Conservation (phyloP, 164 flowering plant genomes). For the Liquidambar formosana region DNA sequence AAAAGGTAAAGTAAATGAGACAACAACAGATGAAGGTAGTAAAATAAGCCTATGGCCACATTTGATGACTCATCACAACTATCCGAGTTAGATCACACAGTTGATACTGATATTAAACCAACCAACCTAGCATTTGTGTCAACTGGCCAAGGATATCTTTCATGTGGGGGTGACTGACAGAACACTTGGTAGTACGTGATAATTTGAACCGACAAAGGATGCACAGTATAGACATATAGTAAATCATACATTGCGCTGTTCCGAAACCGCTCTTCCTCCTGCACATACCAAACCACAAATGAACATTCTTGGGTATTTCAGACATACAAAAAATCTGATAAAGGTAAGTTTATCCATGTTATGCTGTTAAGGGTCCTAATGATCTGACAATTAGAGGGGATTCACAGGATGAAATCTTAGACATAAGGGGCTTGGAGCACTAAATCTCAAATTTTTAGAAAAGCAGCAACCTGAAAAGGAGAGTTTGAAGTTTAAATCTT, state of each 20-base stretch:
- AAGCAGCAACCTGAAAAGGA: too few species aligned
- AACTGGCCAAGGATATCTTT: slow-evolving; percentile 39
- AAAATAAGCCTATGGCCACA: slow-evolving; percentile 1
- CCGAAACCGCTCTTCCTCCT: slow-evolving; percentile 79
- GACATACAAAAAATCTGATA: background rate
- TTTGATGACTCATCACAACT: background rate
- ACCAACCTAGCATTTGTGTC: slow-evolving; percentile 68
- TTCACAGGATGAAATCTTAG: too few species aligned
- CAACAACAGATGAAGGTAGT: slow-evolving; percentile 4
- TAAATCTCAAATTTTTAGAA: too few species aligned
- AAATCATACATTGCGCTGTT: slow-evolving; percentile 84
- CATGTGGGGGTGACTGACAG: slow-evolving; percentile 25
- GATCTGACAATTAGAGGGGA: too few species aligned
- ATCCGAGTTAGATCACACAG: background rate
- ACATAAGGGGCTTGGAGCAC: too few species aligned
- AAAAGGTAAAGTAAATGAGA: too few species aligned
- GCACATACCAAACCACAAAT: slow-evolving; percentile 16
- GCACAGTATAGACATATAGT: slow-evolving; percentile 56
- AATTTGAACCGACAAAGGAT: slow-evolving; percentile 64
- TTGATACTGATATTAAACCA: background rate
- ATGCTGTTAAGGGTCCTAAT: too few species aligned
- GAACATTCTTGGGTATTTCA: background rate
- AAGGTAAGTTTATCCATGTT: too few species aligned
- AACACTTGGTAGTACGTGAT: slow-evolving; percentile 32
- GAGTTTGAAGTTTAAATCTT: too few species aligned